Evolutionary conservation across 2,329 filamentous ascomycete genomes (phyloP).

Genomic region (Elsinoe arachidis): DNA sequence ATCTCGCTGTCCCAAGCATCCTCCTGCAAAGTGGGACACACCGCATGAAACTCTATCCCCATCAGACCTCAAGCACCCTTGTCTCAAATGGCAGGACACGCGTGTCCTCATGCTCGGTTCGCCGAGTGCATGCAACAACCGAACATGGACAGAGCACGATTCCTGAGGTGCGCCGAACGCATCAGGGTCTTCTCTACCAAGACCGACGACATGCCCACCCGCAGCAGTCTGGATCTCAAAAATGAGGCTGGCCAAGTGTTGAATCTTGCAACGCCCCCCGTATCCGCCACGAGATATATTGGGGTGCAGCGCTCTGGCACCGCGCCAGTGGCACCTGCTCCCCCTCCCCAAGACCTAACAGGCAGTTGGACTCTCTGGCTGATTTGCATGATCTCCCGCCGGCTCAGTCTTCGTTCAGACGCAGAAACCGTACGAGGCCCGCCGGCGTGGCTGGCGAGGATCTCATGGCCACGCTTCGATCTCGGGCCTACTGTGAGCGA

Average conservation of each 20-base stretch:
- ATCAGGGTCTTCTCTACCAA: conserved; percentile 1
- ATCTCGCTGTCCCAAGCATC: not conserved
- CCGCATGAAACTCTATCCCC: conserved; percentile 1
- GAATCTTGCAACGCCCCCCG: not conserved
- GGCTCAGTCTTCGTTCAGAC: not conserved
- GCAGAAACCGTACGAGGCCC: not conserved
- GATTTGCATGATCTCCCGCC: conserved; percentile 10
- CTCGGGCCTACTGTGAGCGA: not conserved
- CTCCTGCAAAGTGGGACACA: not conserved
- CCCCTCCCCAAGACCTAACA: not conserved
- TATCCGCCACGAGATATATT: conserved; percentile 2
- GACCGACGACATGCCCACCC: not conserved
- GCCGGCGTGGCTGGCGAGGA: conserved; percentile 1
- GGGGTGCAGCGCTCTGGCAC: not conserved
- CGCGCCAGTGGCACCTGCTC: not conserved
- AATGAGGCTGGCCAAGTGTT: not conserved
- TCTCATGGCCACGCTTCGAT: not conserved
- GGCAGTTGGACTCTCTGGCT: not conserved
- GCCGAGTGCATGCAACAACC: not conserved
- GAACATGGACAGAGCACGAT: not conserved
- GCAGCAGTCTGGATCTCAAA: conserved; percentile 7
- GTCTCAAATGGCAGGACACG: not conserved
- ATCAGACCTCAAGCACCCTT: not conserved
- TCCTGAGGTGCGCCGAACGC: not conserved
- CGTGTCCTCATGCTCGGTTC: not conserved